A percentile compares a stretch with the other conserved stretches of the same genome.
Conservation (phyloP, 139 green algal species). For the Chlamydomonas sp. region DNA sequence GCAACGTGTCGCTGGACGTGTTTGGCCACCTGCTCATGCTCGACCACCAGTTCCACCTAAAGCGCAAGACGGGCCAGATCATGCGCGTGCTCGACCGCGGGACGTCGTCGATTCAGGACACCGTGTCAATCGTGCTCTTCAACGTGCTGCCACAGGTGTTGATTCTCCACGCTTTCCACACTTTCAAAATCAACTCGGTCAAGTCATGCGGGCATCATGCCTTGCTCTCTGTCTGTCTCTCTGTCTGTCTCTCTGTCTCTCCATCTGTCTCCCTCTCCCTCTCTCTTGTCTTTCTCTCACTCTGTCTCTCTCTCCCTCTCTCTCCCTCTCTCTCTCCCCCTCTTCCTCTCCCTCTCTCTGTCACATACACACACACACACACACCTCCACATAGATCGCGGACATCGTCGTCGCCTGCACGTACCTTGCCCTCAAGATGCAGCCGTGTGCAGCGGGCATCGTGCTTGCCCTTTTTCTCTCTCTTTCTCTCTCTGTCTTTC, state of each 20-base stretch:
- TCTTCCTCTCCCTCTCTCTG: too few relatives aligned
- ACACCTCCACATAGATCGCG: neutral
- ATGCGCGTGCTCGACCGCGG: slow-evolving; percentile 78
- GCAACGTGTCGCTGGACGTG: slow-evolving; percentile 64
- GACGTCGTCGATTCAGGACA: slow-evolving; percentile 64
- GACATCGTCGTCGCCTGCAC: slow-evolving; percentile 64
- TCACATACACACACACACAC: too few relatives aligned
- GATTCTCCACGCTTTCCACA: too few relatives aligned
- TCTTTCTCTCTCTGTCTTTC: too few relatives aligned
- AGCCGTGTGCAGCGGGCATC: slow-evolving; percentile 67
- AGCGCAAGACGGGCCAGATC: slow-evolving; percentile 72
- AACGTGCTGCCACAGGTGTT: slow-evolving; percentile 60
- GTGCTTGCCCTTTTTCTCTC: too few relatives aligned
- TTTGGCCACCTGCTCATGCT: slow-evolving; percentile 71
- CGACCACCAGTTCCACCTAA: slow-evolving; percentile 77
- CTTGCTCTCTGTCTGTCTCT: slow-evolving; percentile 10
- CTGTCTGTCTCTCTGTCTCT: neutral
- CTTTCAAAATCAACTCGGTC: too few relatives aligned
- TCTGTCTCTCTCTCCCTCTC: too few relatives aligned
- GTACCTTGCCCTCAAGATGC: slow-evolving; percentile 38
- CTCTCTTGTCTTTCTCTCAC: too few relatives aligned
- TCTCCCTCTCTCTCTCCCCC: too few relatives aligned
- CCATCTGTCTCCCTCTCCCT: neutral
- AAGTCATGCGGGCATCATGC: too few relatives aligned
- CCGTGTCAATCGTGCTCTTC: slow-evolving; percentile 68